Evolutionary conservation across 148 eudicot genomes (phyloP).

Genomic region (Silene latifolia): DNA sequence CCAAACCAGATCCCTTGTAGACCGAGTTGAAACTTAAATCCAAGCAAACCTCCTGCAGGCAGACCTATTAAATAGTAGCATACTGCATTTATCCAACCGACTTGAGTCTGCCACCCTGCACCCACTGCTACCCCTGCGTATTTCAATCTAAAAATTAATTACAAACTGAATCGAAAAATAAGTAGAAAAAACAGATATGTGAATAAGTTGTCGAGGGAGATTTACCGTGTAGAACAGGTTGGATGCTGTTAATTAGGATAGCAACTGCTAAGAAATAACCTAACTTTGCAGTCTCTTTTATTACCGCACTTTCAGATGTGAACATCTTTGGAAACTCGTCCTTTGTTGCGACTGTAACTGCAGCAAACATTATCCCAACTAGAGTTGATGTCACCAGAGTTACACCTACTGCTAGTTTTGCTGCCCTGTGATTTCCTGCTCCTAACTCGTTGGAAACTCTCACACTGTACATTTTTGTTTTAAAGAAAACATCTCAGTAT

Average conservation of each 20-base stretch:
- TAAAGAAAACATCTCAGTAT: too few species aligned
- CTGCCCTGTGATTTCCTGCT: slow-evolving; percentile 51
- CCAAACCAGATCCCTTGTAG: slow-evolving; percentile 28
- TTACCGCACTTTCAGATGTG: slow-evolving; percentile 20
- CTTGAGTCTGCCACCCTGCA: slow-evolving; percentile 40
- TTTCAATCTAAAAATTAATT: background rate
- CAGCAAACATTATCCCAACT: slow-evolving; percentile 20
- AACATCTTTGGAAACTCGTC: slow-evolving; percentile 33
- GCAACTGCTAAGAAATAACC: slow-evolving; percentile 26
- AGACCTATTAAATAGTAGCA: slow-evolving; percentile 43
- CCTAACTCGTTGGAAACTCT: slow-evolving; percentile 69
- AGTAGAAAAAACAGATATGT: background rate
- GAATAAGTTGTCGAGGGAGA: background rate
- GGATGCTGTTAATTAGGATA: slow-evolving; percentile 34
- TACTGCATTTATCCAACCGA: slow-evolving; percentile 31
- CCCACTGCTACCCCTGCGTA: slow-evolving; percentile 40
- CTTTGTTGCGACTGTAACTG: slow-evolving; percentile 10
- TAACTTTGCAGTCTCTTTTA: slow-evolving; percentile 26
- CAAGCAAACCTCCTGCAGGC: slow-evolving; percentile 32
- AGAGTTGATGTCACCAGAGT: slow-evolving; percentile 23
- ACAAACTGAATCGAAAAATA: too few species aligned
- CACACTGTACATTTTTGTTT: slow-evolving; percentile 40
- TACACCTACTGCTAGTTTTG: slow-evolving; percentile 37
- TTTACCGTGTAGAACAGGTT: slow-evolving; percentile 39
- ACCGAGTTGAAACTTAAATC: slow-evolving; percentile 27